These are phyloP conservation scores for Solanum sejunctum DNA, from an alignment of 257 asterid species.

Conservation along the genomic window DNA sequence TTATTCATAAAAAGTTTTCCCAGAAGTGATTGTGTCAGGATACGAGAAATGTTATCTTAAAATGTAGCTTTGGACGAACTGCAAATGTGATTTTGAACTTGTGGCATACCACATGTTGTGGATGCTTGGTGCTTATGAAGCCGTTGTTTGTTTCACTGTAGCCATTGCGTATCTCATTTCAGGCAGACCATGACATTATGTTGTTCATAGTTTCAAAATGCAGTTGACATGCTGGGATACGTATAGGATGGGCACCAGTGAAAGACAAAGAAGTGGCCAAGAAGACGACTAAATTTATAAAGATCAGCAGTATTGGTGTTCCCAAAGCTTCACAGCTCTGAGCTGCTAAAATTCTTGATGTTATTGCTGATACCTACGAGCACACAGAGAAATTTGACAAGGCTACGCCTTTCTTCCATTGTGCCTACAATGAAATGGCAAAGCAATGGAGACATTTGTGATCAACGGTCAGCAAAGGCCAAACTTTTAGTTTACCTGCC, in stretches of 20 bases:
- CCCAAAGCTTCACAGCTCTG: constrained; percentile 84
- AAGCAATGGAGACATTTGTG: constrained; percentile 69
- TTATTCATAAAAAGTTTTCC: no score
- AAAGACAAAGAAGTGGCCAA: constrained; percentile 59
- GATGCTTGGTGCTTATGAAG: background rate
- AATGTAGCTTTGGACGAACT: background rate
- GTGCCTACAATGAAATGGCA: constrained; percentile 32
- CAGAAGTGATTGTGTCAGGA: no score
- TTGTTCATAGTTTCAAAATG: constrained; percentile 78
- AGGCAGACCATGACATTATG: constrained; percentile 76
- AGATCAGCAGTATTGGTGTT: constrained; percentile 71
- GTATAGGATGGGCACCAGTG: constrained; percentile 88
- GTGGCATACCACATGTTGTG: background rate
- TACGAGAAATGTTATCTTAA: background rate
- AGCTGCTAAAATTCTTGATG: constrained; percentile 65
- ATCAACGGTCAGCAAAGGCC: constrained; percentile 32
- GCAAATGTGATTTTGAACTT: background rate
- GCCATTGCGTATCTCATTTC: constrained; percentile 22
- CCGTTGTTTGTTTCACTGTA: background rate
- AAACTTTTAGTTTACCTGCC: constrained; percentile 51
- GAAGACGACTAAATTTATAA: constrained; percentile 68
- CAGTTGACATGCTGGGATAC: constrained; percentile 92
- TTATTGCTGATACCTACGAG: constrained; percentile 42
- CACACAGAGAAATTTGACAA: constrained; percentile 14
- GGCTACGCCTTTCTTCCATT: constrained; percentile 43